Evolutionary conservation across 805 yeast species (phyloP).

Genomic region (Cyberlindnera euphorbiiphila): DNA sequence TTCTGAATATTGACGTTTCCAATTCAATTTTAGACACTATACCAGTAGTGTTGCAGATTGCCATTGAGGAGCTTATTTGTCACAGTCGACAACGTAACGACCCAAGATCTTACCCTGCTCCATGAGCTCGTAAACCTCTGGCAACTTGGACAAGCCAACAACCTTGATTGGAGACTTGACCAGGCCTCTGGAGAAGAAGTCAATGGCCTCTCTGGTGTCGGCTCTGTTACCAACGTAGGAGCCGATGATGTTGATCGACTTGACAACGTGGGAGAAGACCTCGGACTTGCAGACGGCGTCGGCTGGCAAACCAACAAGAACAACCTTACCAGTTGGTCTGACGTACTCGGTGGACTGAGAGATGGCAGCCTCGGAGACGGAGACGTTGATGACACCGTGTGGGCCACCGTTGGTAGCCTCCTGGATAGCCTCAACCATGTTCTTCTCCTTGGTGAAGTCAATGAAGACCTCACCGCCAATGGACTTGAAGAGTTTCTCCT

Average conservation of each 20-base stretch:
- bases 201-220: constrained; percentile 77
- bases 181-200: constrained; percentile 67
- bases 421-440: constrained; percentile 44
- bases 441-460: constrained; percentile 52
- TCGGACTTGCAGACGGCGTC: constrained; percentile 49
- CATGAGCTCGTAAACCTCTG: constrained; percentile 72
- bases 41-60: constrained; percentile 2
- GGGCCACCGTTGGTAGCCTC: constrained; percentile 61
- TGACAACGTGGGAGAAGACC: constrained; percentile 53
- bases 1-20: constrained; percentile 5
- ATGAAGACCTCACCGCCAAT: constrained; percentile 66
- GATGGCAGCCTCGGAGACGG: constrained; percentile 51
- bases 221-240: constrained; percentile 89
- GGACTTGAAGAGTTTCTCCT: constrained; percentile 48
- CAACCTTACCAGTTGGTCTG: constrained; percentile 58
- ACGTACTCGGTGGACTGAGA: constrained; percentile 49
- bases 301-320: constrained; percentile 60
- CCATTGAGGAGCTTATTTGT: constrained; percentile 8
- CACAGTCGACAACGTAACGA: constrained; percentile 44
- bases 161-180: constrained; percentile 70
- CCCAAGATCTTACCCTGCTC: constrained; percentile 81
- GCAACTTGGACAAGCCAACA: constrained; percentile 71
- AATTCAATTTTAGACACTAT: too few relatives aligned
- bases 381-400: constrained; percentile 45
- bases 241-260: constrained; percentile 55